Base-by-base conservation (phyloP, 805 yeast species). In the Candida glaebosa region DNA sequence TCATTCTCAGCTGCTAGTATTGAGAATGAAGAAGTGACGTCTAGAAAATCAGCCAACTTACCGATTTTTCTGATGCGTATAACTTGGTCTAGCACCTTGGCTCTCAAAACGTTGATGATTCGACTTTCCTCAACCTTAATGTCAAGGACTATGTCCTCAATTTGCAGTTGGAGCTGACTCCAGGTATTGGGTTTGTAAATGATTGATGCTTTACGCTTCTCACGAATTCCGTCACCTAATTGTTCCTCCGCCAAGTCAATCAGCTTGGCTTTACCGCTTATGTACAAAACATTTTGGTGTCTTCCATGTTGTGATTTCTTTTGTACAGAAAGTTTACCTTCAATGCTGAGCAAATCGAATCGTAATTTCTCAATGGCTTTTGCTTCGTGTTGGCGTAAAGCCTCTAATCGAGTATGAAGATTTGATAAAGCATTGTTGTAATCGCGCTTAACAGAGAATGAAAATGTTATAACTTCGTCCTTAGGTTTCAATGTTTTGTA, bases 21-120 rank as follows among this genome's bases (percentile, higher is more conserved):
- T 0, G 95, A 82, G 61, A 93, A 86, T 0, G 95, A 82, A 9
- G 80, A 63, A 1, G 85, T 66, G 0, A 83, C 79, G 58, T 91
- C 99, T 4, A 90, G 51, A 38, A 74, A 73, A 46, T 88, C 96
- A 19, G 82, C 60, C 31, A 69, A 51, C 40, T 69, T 56, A 39
- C 85, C 65, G 41, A 77, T 63, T 30, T 58, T 50, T 31, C 95
- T 67, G 2, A 88, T 64, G 2, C 66, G 63, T 1, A 67, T 50
- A 18, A 78, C 67, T 30, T 65, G 54, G 0, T 57, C 58, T 1
- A 85, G 56, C 1, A 83, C 75, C 31, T 67, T 60, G 2, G 45
- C 44, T 30, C 79, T 72, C 28, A 89, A 65, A 1, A 60, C 56
- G 3, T 69, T 67, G 4, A 88, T 60, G 5, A 87, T 69, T 1